Base-by-base conservation (phyloP, 495 filamentous ascomycete species). In the Penicillium taxi region DNA sequence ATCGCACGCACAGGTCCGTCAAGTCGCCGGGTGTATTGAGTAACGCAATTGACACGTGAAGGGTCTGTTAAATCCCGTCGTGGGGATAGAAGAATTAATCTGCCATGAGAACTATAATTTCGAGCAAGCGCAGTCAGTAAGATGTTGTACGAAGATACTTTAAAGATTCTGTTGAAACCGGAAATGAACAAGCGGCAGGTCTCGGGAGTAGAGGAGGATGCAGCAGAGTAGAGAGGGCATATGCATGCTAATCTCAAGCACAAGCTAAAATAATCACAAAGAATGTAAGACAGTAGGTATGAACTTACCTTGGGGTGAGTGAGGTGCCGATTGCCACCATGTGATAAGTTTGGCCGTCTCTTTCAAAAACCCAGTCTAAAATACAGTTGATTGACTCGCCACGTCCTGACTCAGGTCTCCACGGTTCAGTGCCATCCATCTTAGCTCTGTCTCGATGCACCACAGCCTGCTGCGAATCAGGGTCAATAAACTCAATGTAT, bases 351-450 rank as follows among this genome's bases (percentile, higher is more conserved):
- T 67, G 48, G 7, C 54, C 60, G 14, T 54, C 53, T 39, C 52
- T 56, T 26, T 46, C 48, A 18, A 66, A 68, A 6, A 54, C 59
- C 71, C 71, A 74, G 39, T 74, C 71, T 12, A 66, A 37, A 8
- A 73, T 66, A 34, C 66, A 72, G 19, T 62, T 64, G 32, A 73
- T 61, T 9, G 53, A 63, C 42, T 74, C 71, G 5, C 68, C 69
- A n/a, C 58, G 51, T 19, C 55, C 48, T 9, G 52, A 54, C 24
- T 50, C 48, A 13, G 59, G 59, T 41, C 58, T 52, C 59, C 59
- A 61, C 15, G 47, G 48, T 5, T 42, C 38, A 11, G 34, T 20
- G 2, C 37, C 39, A 1, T 44, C 34, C 22, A 18, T 35, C 6
- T 21, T 11, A 18, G 37, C 17, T n/a, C 42, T 33, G 5, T 24